Evolutionary conservation across 192 early-diverging fungal species (phyloP).

Genomic region (Coemansia sp.): DNA sequence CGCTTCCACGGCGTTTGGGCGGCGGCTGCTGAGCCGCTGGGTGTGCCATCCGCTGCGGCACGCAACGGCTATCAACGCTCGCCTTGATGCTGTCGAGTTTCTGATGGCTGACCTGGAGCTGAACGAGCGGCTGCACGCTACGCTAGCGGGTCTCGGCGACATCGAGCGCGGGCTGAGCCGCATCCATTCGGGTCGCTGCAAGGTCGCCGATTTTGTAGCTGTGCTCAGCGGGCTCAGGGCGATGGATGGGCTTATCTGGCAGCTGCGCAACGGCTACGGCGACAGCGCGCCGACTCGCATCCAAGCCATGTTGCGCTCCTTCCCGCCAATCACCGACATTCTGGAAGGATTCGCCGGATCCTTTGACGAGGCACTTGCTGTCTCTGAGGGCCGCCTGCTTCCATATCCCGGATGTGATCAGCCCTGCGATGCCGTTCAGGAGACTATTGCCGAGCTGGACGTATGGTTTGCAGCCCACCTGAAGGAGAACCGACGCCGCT

Average conservation of each 20-base stretch:
- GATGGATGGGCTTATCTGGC: constrained; percentile 23
- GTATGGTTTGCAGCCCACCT: constrained; percentile 69
- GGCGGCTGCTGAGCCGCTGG: constrained; percentile 79
- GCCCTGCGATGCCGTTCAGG: constrained; percentile 74
- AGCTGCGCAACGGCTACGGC: constrained; percentile 12
- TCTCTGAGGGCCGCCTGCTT: constrained; percentile 62
- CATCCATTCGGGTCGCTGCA: constrained; percentile 84
- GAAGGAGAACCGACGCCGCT: constrained; percentile 61
- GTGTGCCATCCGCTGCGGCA: constrained; percentile 84
- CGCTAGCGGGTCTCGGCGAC: constrained; percentile 70
- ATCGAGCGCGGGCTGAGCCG: constrained; percentile 90
- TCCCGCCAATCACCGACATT: constrained; percentile 64
- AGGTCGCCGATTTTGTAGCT: constrained; percentile 81
- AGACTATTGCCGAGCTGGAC: constrained; percentile 63
- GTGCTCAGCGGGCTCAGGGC: constrained; percentile 64
- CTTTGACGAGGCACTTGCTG: constrained; percentile 71
- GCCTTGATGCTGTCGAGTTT: constrained; percentile 90
- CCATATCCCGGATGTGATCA: constrained; percentile 74
- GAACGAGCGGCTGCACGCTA: constrained; percentile 52
- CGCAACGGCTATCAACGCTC: constrained; percentile 70
- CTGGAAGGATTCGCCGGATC: constrained; percentile 74
- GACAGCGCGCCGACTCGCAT: constrained; percentile 19
- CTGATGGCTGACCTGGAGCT: constrained; percentile 60
- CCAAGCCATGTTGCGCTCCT: constrained; percentile 33
- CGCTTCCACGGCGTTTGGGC: constrained; percentile 88